Evolutionary conservation across 441 rosid genomes (phyloP), one percentile per base, ranked within the genome.

Genomic region (Gossypium aridum): DNA sequence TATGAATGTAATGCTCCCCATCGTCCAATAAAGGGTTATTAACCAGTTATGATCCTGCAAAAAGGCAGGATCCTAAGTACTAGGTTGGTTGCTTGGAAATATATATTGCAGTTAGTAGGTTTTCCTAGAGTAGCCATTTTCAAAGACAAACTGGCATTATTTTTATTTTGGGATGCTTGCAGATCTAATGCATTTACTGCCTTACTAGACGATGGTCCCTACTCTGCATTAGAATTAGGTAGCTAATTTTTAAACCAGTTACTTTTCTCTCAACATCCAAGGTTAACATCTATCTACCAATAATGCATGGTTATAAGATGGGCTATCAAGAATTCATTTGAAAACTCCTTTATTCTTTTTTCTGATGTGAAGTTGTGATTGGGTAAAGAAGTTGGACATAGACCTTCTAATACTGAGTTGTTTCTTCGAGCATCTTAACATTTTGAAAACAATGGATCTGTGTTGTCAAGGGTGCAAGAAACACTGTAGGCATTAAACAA

Each of bases 1-100:
- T 12, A 43, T 54, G 39, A 49, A 23, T 49, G 72, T 53, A 12
- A 28, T 69, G 59, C 53, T 25, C 43, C 56, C 60, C 60, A 68
- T 68, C 25, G n/a, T 7, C 25, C 39, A 25, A 51, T n/a, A 26
- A 25, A 51, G 3, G 39, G 14, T 51, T 43, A 14, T 68, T 69
- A 25, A n/a, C 60, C 43, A 69, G 60, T 69, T 69, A 51, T n/a
- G 72, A 25, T 69, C 72, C 25, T 68, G 72, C 60, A 68, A 51
- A 68, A 67, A 7, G 59, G 39, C 59, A 23, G 55, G 71, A 67
- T 67, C 71, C 59, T 67, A 23, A 31, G 45, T 67, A 67, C 59
- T 37, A 37, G 54, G 54, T 13, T 20, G 70, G 59, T 4, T 23
- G 25, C 9, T 68, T 49, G 23, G 72, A 25, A 72, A 72, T 34